Evolutionary conservation across 306 rosid species (phyloP).

Genomic region (Vigna nakashimae): DNA sequence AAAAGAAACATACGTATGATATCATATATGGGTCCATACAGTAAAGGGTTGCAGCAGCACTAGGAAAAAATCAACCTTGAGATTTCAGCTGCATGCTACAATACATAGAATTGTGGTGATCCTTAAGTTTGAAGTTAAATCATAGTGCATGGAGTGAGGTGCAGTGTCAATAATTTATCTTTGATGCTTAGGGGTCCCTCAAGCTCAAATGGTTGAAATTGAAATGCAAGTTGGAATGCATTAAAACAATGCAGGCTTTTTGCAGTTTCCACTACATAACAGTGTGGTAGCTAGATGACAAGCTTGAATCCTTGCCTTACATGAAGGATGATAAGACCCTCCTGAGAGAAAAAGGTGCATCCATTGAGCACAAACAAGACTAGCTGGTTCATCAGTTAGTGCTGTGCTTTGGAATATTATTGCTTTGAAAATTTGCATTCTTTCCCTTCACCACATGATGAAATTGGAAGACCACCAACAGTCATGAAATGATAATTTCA

Average conservation of each 20-base stretch:
- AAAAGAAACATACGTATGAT: neutral
- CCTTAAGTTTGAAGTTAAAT: conserved; percentile 47
- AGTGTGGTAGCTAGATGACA: conserved; percentile 49
- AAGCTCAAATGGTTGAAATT: conserved; percentile 14
- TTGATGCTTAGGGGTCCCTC: conserved; percentile 47
- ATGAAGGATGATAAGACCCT: conserved; percentile 44
- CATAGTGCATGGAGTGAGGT: conserved; percentile 39
- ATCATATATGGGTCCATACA: conserved; percentile 29
- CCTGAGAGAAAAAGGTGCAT: conserved; percentile 32
- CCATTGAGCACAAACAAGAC: conserved; percentile 43
- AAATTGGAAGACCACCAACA: conserved; percentile 30
- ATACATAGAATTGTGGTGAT: conserved; percentile 30
- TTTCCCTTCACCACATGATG: conserved; percentile 36
- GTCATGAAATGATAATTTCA: conserved; percentile 31
- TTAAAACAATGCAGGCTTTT: conserved; percentile 54
- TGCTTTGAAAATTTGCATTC: conserved; percentile 35
- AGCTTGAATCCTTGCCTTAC: conserved; percentile 38
- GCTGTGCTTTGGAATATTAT: conserved; percentile 38
- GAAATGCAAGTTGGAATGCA: conserved; percentile 56
- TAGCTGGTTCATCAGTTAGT: conserved; percentile 1
- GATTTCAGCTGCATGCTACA: conserved; percentile 8
- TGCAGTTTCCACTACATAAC: conserved; percentile 46
- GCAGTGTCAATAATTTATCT: conserved; percentile 49
- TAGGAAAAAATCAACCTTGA: neutral
- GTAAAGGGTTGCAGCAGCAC: conserved; percentile 19